Percentiles rank a stretch among this genome's conserved stretches.
phyloP scores from a whole-genome alignment of 2,329 filamentous ascomycete genomes.

The Fusarium keratoplasticum region DNA sequence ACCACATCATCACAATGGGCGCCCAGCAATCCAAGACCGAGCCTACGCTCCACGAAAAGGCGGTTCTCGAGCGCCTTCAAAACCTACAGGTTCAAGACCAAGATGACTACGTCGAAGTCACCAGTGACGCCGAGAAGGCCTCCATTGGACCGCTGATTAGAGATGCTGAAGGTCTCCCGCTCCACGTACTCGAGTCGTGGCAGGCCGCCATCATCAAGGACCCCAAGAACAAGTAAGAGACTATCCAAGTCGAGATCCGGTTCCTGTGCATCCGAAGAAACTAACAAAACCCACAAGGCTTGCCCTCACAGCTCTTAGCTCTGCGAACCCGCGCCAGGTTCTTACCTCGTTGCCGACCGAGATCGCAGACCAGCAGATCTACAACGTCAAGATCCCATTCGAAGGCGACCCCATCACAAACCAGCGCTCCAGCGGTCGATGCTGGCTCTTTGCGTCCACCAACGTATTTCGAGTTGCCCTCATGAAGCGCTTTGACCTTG shows the following conservation, averaged over 20 bases:
- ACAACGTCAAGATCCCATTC: slow-evolving; percentile 84
- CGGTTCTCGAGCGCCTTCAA: slow-evolving; percentile 57
- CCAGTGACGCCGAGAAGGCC: slow-evolving; percentile 49
- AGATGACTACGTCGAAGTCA: slow-evolving; percentile 66
- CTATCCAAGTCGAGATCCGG: background rate
- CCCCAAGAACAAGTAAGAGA: slow-evolving; percentile 70
- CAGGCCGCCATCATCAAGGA: slow-evolving; percentile 72
- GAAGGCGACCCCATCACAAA: slow-evolving; percentile 89
- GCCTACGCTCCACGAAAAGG: slow-evolving; percentile 54
- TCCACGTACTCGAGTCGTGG: slow-evolving; percentile 66
- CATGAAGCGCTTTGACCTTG: slow-evolving; percentile 84
- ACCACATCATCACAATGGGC: slow-evolving; percentile 53
- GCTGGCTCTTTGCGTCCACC: slow-evolving; percentile 93
- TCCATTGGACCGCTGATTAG: slow-evolving; percentile 20
- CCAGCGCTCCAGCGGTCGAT: slow-evolving; percentile 83
- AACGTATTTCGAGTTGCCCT: slow-evolving; percentile 91
- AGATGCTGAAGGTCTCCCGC: slow-evolving; percentile 60
- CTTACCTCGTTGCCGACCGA: slow-evolving; percentile 72
- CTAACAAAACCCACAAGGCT: slow-evolving; percentile 62
- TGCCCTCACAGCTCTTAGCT: slow-evolving; percentile 78
- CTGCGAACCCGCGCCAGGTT: slow-evolving; percentile 73
- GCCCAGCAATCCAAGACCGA: slow-evolving; percentile 56
- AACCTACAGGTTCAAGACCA: slow-evolving; percentile 61
- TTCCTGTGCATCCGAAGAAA: background rate
- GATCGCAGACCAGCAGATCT: slow-evolving; percentile 80